Evolutionary conservation across 1,139 yeast genomes (phyloP), one percentile per base, ranked within the genome.

Genomic region (Eremothecium cymbalariae): DNA sequence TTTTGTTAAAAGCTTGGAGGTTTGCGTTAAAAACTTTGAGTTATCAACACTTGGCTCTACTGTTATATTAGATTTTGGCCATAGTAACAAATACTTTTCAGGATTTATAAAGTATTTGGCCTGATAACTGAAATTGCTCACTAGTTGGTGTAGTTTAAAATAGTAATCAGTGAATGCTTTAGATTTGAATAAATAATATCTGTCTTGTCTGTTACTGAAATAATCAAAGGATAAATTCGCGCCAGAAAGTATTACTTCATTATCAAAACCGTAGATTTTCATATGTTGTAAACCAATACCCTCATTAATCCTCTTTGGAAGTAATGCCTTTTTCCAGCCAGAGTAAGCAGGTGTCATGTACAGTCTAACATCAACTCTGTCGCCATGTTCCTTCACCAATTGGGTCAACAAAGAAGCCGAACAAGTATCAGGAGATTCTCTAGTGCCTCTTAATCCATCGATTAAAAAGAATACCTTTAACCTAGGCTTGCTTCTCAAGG

Each of bases 241-340:
- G 3, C 98, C 99, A 14, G 85, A 74, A 31, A 93, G 66, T 13
- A 93, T 71, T 33, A 90, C 76, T 53, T 86, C 95, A 50, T 86
- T 77, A 57, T 90, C 99, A 51, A 86, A 77, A 2, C 98, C 98
- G 55, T 90, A 90, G 25, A 93, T 69, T 58, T 90, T 90, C 98
- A 90, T 93, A 56, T 90, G 99, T 59, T 90, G 99, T 35, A 90
- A 67, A 0, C 99, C 99, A 52, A 72, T 66, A 6, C 94, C 90
- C 62, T 90, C 99, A 56, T 88, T 86, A 43, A 88, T 68, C 43
- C 98, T 68, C 39, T 72, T 79, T 0, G 99, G 98, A 3, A 86
- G 68, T 32, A 83, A 38, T 13, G 63, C 51, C 50, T 77, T 76
- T 39, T 73, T 69, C 39, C 82, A 53, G 0, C 95, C 95, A 31